phyloP scores from a whole-genome alignment of 2,329 filamentous ascomycete species.

The Cercospora sojina region DNA sequence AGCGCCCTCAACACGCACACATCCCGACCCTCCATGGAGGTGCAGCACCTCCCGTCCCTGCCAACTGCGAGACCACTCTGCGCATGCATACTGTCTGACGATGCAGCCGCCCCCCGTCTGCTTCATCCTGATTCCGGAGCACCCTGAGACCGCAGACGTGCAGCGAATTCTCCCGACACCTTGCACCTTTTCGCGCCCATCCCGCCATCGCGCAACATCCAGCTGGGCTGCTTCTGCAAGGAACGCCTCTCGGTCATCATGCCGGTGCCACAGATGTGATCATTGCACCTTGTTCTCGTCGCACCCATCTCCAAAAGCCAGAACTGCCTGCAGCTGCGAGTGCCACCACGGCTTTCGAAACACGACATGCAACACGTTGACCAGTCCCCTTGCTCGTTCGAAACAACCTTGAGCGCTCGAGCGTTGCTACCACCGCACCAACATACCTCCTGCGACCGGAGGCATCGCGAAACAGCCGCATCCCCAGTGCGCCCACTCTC shows the following conservation, averaged over 20 bases:
- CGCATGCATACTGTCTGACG: background rate
- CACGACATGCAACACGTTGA: conserved; percentile 9
- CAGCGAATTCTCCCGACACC: background rate
- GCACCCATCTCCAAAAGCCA: background rate
- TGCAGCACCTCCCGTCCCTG: background rate
- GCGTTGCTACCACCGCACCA: background rate
- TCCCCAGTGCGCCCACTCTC: background rate
- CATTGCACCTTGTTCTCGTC: background rate
- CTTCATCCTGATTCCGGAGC: background rate
- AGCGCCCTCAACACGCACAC: background rate
- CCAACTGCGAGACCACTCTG: background rate
- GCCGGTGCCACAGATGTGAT: conserved; percentile 9
- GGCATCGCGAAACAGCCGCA: background rate
- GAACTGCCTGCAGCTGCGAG: background rate
- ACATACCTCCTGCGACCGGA: background rate
- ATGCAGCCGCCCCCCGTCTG: background rate
- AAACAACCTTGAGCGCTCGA: background rate
- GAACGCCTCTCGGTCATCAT: conserved; percentile 1
- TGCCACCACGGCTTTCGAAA: conserved; percentile 10
- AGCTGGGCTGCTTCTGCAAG: background rate
- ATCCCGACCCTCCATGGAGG: background rate
- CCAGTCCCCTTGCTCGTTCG: background rate
- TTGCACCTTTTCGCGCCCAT: background rate
- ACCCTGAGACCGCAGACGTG: background rate
- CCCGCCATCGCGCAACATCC: background rate